A percentile compares a stretch with the other conserved stretches of the same genome.
phyloP scores from a whole-genome alignment of 2,329 filamentous ascomycete genomes.

The Cladosporium sp. region DNA sequence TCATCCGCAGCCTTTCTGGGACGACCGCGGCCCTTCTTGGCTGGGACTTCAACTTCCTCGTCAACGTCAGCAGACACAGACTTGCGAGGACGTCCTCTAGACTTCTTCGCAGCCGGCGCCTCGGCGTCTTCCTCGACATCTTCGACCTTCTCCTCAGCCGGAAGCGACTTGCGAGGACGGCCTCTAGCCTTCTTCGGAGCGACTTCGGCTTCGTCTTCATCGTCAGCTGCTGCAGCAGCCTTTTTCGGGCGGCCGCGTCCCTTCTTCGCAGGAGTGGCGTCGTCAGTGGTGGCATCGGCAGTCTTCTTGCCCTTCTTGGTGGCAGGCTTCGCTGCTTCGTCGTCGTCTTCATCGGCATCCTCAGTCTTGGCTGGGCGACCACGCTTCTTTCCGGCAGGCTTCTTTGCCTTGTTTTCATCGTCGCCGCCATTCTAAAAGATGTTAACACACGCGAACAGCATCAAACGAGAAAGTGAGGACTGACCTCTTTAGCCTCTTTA shows the following conservation, averaged over 20 bases:
- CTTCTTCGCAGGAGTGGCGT: conserved; percentile 21
- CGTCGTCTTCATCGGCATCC: conserved; percentile 2
- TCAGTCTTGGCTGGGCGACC: neutral
- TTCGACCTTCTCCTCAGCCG: conserved; percentile 46
- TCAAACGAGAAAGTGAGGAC: no score
- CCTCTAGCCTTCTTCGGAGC: conserved; percentile 19
- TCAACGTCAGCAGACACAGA: conserved; percentile 43
- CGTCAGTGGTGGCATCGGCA: conserved; percentile 16
- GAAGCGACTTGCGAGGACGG: conserved; percentile 35
- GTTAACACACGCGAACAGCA: no score
- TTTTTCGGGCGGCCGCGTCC: conserved; percentile 15
- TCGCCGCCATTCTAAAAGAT: conserved; percentile 10
- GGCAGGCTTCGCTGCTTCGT: conserved; percentile 13
- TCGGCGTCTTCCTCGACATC: conserved; percentile 44
- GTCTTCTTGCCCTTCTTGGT: conserved; percentile 25
- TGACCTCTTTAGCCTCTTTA: conserved; percentile 14
- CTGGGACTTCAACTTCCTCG: conserved; percentile 24
- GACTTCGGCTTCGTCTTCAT: conserved; percentile 19
- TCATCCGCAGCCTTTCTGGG: conserved; percentile 36
- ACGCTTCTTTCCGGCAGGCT: conserved; percentile 17
- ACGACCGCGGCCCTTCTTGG: conserved; percentile 22
- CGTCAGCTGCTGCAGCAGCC: conserved; percentile 19
- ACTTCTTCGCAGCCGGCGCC: conserved; percentile 30
- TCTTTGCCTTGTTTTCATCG: conserved; percentile 19
- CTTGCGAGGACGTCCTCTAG: conserved; percentile 18